Base-by-base conservation (phyloP, 2,329 filamentous ascomycete genomes). In the Fulvia fulva region DNA sequence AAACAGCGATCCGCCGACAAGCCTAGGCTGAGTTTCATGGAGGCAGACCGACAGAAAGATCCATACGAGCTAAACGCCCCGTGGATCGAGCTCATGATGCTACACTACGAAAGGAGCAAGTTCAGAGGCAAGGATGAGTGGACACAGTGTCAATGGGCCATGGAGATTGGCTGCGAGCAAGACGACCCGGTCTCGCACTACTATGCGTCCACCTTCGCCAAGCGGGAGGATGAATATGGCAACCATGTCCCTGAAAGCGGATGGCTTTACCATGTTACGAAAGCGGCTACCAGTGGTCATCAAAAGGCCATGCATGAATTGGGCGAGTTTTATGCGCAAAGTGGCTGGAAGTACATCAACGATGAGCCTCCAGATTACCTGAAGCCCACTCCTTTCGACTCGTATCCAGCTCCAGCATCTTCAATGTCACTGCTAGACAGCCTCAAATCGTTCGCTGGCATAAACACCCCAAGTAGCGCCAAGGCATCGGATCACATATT, bases 101-200 rank as follows among this genome's bases (percentile, higher is more conserved):
- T 69, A 4, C 66, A 70, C 30, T 53, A 32, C 11, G n/a, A 62
- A 21, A 51, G 58, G 21, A 58, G 43, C 12, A 25, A 58, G 21
- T 32, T 44, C 34, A 47, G 47, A 22, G 59, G 53, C n/a, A 53
- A 57, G 50, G 49, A 62, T 5, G 57, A 68, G 43, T 32, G 51
- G 26, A 43, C 57, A 19, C 64, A 67, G 28, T 72, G 73, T 3
- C 67, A 68, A 44, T 60, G 61, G 19, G 73, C 69, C 5, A 73
- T 76, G 25, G 58, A 70, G 19, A 69, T 67, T 25, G 77, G 76
- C 6, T 65, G 71, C 19, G 60, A 73, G 58, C 70, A 68, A 49
- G 77, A 79, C 46, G 78, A 80, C 54, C 77, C 78, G 0, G 65
- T 72, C n/a, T 72, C 75, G 0, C 76, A 72, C 62, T 76, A 72